phyloP scores from a whole-genome alignment of 2,329 filamentous ascomycete species.

The Cadophora sp. region DNA sequence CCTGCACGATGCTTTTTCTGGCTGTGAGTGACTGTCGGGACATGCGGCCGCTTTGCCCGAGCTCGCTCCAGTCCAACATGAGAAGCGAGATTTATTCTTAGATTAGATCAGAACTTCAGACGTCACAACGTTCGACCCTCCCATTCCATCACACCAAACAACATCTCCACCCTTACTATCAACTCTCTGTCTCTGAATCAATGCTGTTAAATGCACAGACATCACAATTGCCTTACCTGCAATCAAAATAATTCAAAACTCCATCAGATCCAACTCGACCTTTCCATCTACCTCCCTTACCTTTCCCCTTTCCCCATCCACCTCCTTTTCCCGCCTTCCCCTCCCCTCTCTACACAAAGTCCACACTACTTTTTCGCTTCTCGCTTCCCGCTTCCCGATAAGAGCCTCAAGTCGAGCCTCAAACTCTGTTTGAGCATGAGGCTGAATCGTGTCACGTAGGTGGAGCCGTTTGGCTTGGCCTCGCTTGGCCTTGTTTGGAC shows the following conservation, averaged over 20 bases:
- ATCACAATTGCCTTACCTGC: too few species aligned
- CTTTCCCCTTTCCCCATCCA: too few species aligned
- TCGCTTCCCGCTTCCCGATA: neutral
- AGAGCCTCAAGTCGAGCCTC: neutral
- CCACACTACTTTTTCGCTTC: neutral
- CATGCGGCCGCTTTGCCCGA: neutral
- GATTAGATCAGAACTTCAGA: neutral
- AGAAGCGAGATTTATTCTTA: slow-evolving; percentile 11
- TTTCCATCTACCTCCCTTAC: neutral
- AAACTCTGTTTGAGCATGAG: neutral
- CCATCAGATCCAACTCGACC: neutral
- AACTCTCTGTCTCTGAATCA: too few species aligned
- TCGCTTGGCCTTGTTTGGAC: neutral
- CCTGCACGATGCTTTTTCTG: slow-evolving; percentile 2
- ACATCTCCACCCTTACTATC: too few species aligned
- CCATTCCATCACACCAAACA: too few species aligned
- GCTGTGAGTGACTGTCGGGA: neutral
- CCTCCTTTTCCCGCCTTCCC: too few species aligned
- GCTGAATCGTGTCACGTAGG: neutral
- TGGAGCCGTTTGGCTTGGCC: neutral
- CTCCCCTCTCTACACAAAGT: neutral
- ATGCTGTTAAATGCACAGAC: too few species aligned
- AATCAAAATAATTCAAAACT: too few species aligned
- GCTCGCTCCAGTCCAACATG: neutral
- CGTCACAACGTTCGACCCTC: too few species aligned